Evolutionary conservation across 768 basidiomycete species (phyloP).

Genomic region (Suillus americanus): DNA sequence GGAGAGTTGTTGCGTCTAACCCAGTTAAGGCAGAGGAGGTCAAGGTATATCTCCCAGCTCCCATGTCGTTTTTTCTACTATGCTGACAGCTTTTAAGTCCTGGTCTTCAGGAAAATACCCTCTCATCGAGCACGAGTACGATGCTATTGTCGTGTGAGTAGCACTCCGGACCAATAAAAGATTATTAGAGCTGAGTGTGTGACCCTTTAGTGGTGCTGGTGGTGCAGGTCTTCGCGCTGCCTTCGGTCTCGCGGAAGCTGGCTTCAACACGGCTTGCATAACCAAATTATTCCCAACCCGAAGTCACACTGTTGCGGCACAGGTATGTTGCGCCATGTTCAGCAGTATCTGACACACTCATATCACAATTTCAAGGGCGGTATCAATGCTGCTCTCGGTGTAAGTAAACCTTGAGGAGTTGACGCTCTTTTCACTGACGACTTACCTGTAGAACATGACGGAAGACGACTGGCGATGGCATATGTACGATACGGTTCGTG

Average conservation of each 20-base stretch:
- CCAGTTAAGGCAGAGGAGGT: slow-evolving; percentile 83
- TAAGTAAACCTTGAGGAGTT: slow-evolving; percentile 37
- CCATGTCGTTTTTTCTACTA: slow-evolving; percentile 10
- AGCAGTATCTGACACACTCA: neutral
- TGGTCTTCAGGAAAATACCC: slow-evolving; percentile 91
- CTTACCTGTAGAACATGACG: slow-evolving; percentile 80
- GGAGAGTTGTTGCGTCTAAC: slow-evolving; percentile 66
- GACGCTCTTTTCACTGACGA: slow-evolving; percentile 5
- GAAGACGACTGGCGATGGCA: slow-evolving; percentile 99
- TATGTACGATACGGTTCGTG: slow-evolving; percentile 90
- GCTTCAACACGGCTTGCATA: slow-evolving; percentile 98
- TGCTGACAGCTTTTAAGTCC: slow-evolving; percentile 41
- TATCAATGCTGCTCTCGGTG: slow-evolving; percentile 96
- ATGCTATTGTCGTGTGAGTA: slow-evolving; percentile 97
- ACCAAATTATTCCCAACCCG: slow-evolving; percentile 98
- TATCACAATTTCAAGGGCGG: slow-evolving; percentile 62
- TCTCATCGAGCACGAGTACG: slow-evolving; percentile 97
- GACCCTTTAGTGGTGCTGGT: slow-evolving; percentile 79
- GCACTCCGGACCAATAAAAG: neutral
- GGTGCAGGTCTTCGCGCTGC: slow-evolving; percentile 98
- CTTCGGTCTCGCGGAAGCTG: slow-evolving; percentile 97
- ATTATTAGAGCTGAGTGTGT: slow-evolving; percentile 15
- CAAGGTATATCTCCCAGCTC: slow-evolving; percentile 46
- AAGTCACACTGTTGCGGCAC: slow-evolving; percentile 98
- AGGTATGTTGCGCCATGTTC: slow-evolving; percentile 46